These are phyloP conservation scores for Dothiorella sarmentorum DNA, from an alignment of 2,329 filamentous ascomycete genomes.

Conservation along the genomic window DNA sequence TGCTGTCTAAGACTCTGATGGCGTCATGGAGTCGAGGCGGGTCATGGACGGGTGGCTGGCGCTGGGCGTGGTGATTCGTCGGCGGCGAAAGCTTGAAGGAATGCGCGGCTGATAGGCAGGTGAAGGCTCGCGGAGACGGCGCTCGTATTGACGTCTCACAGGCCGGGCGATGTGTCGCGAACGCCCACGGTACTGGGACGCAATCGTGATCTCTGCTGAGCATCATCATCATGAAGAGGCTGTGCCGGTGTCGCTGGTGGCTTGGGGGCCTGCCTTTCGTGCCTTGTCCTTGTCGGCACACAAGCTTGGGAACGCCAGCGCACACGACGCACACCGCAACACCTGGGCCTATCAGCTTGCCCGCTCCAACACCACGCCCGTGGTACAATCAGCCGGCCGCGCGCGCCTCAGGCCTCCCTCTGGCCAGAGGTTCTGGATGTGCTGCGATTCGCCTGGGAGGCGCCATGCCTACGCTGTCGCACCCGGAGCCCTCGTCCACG, in stretches of 20 bases:
- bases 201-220: constrained; percentile 17
- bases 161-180: constrained; percentile 6
- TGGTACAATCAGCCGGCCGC: constrained; percentile 13
- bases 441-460: constrained; percentile 11
- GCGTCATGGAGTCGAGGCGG: constrained; percentile 16
- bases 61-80: neutral
- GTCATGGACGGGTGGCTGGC: constrained; percentile 17
- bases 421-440: too few species aligned
- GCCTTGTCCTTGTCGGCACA: constrained; percentile 14
- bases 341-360: constrained; percentile 7
- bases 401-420: constrained; percentile 1
- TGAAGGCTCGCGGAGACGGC: constrained; percentile 15
- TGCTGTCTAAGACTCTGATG: constrained; percentile 14
- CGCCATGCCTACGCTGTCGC: constrained; percentile 10
- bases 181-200: constrained; percentile 13
- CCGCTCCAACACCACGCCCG: constrained; percentile 10
- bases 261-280: constrained; percentile 14
- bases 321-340: constrained; percentile 20
- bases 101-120: constrained; percentile 8
- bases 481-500: constrained; percentile 7
- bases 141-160: constrained; percentile 13
- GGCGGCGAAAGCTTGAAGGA: constrained; percentile 16
- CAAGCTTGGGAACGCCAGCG: constrained; percentile 16
- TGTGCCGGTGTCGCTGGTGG: constrained; percentile 6
- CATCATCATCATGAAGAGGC: constrained; percentile 10